Conservation (phyloP, 371 early-diverging fungal species). For the Circinella umbellata region DNA sequence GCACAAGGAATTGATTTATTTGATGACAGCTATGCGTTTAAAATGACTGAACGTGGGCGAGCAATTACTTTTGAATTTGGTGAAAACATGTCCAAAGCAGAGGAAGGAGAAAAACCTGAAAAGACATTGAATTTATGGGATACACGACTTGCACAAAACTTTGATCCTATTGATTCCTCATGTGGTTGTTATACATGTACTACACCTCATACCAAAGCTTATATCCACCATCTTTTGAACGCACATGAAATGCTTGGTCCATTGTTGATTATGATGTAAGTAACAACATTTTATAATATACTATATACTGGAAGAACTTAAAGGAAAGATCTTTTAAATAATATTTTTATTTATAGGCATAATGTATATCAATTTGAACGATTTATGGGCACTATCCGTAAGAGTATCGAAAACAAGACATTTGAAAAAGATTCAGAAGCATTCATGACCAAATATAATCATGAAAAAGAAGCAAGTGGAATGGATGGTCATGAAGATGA, state of each 20-base stretch:
- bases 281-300: not conserved
- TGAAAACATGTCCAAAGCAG: not conserved
- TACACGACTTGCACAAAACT: slow-evolving; percentile 50
- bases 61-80: slow-evolving; percentile 51
- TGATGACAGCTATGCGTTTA: slow-evolving; percentile 63
- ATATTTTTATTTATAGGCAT: slow-evolving; percentile 49
- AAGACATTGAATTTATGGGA: slow-evolving; percentile 64
- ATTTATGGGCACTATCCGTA: slow-evolving; percentile 68
- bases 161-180: slow-evolving; percentile 61
- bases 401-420: slow-evolving; percentile 56
- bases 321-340: not conserved
- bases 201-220: slow-evolving; percentile 72
- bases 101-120: slow-evolving; percentile 17
- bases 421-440: slow-evolving; percentile 51
- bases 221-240: slow-evolving; percentile 76
- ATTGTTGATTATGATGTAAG: slow-evolving; percentile 72
- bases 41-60: slow-evolving; percentile 48
- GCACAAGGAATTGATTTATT: slow-evolving; percentile 75
- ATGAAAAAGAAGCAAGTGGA: slow-evolving; percentile 36
- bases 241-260: slow-evolving; percentile 84
- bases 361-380: slow-evolving; percentile 67
- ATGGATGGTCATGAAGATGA: slow-evolving; percentile 43
- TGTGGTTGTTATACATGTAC: slow-evolving; percentile 75
- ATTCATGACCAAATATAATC: slow-evolving; percentile 54
- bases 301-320: not conserved